Percentiles rank a stretch among this genome's conserved stretches.
Conservation (phyloP, 192 early-diverging fungal species). For the Phlyctochytrium planicorne region DNA sequence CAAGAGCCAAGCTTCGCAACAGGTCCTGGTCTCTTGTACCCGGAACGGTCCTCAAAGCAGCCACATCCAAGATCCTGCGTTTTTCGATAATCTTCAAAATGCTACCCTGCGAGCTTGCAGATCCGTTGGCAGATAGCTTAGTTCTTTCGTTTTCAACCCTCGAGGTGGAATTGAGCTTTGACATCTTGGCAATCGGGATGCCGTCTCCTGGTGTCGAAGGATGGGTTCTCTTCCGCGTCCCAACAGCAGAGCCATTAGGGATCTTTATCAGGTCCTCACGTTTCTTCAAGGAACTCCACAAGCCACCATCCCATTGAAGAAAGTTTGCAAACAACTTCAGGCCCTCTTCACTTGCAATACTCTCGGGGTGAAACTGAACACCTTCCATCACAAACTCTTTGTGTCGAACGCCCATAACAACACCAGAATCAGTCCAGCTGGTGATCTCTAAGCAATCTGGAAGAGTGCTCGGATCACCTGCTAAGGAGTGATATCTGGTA, state of each 20-base stretch:
- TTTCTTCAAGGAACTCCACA: conserved; percentile 64
- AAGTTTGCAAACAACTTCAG: conserved; percentile 89
- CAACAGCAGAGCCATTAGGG: conserved; percentile 6
- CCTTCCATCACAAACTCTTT: conserved; percentile 86
- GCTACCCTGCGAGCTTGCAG: neutral
- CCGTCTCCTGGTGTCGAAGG: conserved; percentile 13
- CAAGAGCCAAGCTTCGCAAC: conserved; percentile 62
- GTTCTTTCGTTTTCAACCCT: neutral
- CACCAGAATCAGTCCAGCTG: conserved; percentile 75
- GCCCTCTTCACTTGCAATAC: conserved; percentile 92
- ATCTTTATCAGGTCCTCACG: neutral
- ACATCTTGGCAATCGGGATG: conserved; percentile 42
- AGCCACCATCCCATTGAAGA: conserved; percentile 79
- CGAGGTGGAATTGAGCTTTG: conserved; percentile 56
- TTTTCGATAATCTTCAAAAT: conserved; percentile 83
- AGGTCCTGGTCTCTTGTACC: conserved; percentile 73
- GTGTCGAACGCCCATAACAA: conserved; percentile 97
- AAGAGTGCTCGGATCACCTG: conserved; percentile 78
- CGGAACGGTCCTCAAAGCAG: conserved; percentile 63
- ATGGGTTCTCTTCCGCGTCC: conserved; percentile 16
- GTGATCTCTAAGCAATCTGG: conserved; percentile 83
- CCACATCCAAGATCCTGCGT: conserved; percentile 80
- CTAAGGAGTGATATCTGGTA: conserved; percentile 97
- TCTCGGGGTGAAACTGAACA: conserved; percentile 98
- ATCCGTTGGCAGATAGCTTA: neutral